A percentile compares a stretch with the other conserved stretches of the same genome.
Evolutionary conservation across 805 yeast genomes (phyloP).

Genomic region (Candida fluviatilis): DNA sequence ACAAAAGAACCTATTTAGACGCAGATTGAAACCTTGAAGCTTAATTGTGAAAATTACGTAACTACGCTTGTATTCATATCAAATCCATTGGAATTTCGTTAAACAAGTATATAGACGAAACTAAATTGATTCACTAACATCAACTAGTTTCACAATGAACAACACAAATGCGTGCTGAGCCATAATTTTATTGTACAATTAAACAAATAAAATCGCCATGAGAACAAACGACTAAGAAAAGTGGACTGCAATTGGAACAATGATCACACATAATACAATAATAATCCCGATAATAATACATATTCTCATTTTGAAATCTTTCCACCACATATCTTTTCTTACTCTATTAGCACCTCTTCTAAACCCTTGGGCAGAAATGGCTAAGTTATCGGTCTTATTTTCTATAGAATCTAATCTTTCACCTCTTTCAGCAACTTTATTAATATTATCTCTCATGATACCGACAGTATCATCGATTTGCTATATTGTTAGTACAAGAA

Average conservation of each 20-base stretch:
- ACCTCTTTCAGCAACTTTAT: conserved; percentile 92
- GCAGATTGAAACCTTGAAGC: too few relatives aligned
- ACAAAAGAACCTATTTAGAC: too few relatives aligned
- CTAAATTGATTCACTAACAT: not conserved
- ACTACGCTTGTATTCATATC: too few relatives aligned
- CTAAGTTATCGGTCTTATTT: conserved; percentile 88
- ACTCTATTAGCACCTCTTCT: conserved; percentile 96
- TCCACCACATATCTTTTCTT: conserved; percentile 99
- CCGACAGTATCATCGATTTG: conserved; percentile 96
- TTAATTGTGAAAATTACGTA: too few relatives aligned
- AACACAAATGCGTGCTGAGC: too few relatives aligned
- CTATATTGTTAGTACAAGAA: conserved; percentile 31
- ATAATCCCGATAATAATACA: conserved; percentile 77
- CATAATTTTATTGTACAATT: too few relatives aligned
- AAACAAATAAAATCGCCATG: too few relatives aligned
- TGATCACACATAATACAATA: conserved; percentile 77
- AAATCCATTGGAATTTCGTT: not conserved
- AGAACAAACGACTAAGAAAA: conserved; percentile 39
- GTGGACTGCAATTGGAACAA: conserved; percentile 92
- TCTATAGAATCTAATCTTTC: conserved; percentile 89
- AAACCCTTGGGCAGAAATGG: conserved; percentile 89
- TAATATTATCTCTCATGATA: conserved; percentile 94
- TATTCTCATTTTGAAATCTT: conserved; percentile 93
- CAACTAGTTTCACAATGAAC: too few relatives aligned
- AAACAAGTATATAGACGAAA: not conserved